Conservation (phyloP, 1,139 yeast species). For the Zygoascus hellenicus region DNA sequence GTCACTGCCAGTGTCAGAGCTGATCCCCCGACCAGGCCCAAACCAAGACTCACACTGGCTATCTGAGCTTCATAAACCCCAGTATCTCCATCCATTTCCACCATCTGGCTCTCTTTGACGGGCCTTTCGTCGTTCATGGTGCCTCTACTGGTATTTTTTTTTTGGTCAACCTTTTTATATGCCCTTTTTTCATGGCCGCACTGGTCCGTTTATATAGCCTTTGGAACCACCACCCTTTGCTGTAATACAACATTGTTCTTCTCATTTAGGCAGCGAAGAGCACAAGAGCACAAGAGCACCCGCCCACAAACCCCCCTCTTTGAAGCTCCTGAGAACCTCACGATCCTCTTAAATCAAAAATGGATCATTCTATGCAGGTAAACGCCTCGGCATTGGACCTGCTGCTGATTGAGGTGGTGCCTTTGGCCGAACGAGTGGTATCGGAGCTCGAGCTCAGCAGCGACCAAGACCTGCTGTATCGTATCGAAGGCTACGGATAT, state of each 20-base stretch:
- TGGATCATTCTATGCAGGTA: constrained; percentile 30
- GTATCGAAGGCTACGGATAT: constrained; percentile 67
- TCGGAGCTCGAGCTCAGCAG: constrained; percentile 28
- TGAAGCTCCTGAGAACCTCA: too few relatives aligned
- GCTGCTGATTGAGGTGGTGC: constrained; percentile 69
- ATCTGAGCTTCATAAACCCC: constrained; percentile 29
- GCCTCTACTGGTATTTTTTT: background rate
- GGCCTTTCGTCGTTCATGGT: background rate
- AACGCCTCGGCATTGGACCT: constrained; percentile 50
- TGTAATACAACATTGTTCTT: constrained; percentile 2
- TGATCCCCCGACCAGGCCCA: constrained; percentile 26
- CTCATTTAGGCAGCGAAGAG: background rate
- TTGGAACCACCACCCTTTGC: background rate
- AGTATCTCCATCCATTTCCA: background rate
- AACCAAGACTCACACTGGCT: constrained; percentile 36
- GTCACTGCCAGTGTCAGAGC: constrained; percentile 9
- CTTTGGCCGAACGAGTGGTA: constrained; percentile 58
- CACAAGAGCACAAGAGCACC: background rate
- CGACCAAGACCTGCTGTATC: constrained; percentile 41
- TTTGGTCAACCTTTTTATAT: background rate
- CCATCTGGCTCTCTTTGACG: background rate
- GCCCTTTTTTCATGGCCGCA: background rate
- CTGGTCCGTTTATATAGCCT: background rate
- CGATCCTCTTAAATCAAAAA: background rate
- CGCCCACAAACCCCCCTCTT: background rate